Base-by-base conservation (phyloP, 2,329 filamentous ascomycete genomes). In the Fusarium sterilihyphosum region DNA sequence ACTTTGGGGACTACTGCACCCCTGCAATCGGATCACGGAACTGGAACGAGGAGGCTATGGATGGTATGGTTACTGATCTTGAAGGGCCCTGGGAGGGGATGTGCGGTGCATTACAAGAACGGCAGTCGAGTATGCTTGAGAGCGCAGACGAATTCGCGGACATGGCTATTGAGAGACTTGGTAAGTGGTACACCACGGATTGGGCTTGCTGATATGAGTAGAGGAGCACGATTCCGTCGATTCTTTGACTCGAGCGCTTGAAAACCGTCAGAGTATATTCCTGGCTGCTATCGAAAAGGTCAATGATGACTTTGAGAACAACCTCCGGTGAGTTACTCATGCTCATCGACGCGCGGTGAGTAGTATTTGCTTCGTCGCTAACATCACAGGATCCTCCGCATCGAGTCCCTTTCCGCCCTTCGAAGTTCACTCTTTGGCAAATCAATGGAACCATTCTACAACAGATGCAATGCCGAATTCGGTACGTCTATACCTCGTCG, bases 41-140 rank as follows among this genome's bases (percentile, higher is more conserved):
- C 63, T 88, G 86, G 86, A 88, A 88, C 58, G 76, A 83, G 56
- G 84, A 87, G 73, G 82, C 82, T 2, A 85, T 85, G 6, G 37
- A 62, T 3, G 43, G 43, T 4, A 85, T 87, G 84, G 78, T 73
- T 1, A 20, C 38, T 3, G 81, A 84, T 38, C 56, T 86, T 37
- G 61, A 53, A 2, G 38, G 44, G 2, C 78, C 78, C 10, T 88
- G 85, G 84, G 9, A 53, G 22, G 46, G 57, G 1, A 72, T 84
- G 9, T 31, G 58, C 3, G 17, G 17, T 2, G 43, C 41, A 0
- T 1, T 74, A 13, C 33, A 65, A 8, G 41, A 58, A 3, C 49
- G 73, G 1, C 60, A 71, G 18, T 14, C 33, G 7, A 53, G 26
- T 4, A 29, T 76, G 9, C 8, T 58, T 9, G 37, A 57, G 6